Conservation (phyloP, 1,284 basidiomycete species). For the Cutaneotrichosporon cavernicola region DNA sequence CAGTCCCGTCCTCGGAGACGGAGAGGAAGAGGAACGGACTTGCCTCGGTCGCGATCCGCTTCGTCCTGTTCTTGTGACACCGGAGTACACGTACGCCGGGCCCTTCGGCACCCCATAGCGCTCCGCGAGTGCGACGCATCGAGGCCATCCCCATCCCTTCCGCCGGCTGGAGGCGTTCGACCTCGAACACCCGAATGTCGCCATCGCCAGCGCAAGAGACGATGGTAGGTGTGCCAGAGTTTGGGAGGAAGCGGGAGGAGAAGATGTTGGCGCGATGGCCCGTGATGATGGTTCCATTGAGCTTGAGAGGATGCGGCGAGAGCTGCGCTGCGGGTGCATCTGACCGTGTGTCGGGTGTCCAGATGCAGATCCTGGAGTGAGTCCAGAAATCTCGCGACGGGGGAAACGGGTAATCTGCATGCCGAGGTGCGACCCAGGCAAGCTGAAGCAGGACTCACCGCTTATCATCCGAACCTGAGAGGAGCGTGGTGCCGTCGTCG, state of each 20-base stretch:
- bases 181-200: constrained; percentile 78
- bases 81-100: constrained; percentile 58
- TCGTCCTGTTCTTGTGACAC: constrained; percentile 67
- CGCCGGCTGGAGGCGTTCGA: constrained; percentile 58
- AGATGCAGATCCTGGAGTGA: constrained; percentile 62
- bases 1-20: constrained; percentile 73
- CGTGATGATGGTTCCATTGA: constrained; percentile 64
- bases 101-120: constrained; percentile 36
- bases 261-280: constrained; percentile 88
- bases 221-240: constrained; percentile 44
- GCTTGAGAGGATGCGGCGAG: constrained; percentile 62
- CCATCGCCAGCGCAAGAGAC: constrained; percentile 75
- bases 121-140: constrained; percentile 18
- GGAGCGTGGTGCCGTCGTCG: constrained; percentile 66
- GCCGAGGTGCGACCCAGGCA: not conserved
- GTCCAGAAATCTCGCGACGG: not conserved
- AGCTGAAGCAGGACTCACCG: constrained; percentile 59
- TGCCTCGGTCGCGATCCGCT: constrained; percentile 78
- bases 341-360: constrained; percentile 58
- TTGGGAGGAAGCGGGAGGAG: constrained; percentile 75
- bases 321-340: constrained; percentile 33
- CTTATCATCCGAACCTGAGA: constrained; percentile 79
- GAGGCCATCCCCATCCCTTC: constrained; percentile 35
- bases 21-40: constrained; percentile 81
- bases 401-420: no score